phyloP scores from a whole-genome alignment of 306 rosid genomes.

The Coriaria nepalensis region DNA sequence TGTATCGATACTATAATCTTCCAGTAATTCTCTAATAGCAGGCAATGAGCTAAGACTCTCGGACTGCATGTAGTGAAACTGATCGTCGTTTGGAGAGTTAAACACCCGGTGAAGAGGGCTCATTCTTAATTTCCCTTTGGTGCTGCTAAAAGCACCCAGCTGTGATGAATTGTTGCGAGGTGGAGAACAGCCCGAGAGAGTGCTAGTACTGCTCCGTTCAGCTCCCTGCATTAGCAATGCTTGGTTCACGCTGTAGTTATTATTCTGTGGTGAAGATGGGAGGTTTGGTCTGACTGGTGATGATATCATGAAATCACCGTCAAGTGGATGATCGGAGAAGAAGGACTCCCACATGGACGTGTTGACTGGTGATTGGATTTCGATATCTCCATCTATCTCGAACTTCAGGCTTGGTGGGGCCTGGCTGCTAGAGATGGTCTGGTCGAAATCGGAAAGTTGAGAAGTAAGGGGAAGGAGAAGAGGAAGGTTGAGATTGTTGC shows the following conservation, averaged over 20 bases:
- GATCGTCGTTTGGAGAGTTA: slow-evolving; percentile 53
- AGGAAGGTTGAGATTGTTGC: slow-evolving; percentile 14
- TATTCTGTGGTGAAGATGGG: slow-evolving; percentile 35
- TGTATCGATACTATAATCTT: slow-evolving; percentile 38
- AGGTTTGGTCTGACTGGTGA: slow-evolving; percentile 54
- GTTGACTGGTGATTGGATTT: slow-evolving; percentile 61
- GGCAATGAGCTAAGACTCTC: slow-evolving; percentile 38
- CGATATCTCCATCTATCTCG: slow-evolving; percentile 57
- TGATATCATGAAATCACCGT: slow-evolving; percentile 69
- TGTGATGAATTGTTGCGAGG: slow-evolving; percentile 38
- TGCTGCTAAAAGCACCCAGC: slow-evolving; percentile 42
- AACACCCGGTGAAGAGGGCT: slow-evolving; percentile 79
- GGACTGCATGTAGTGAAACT: slow-evolving; percentile 33
- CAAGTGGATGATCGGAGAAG: slow-evolving; percentile 53
- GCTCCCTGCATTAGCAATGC: slow-evolving; percentile 37
- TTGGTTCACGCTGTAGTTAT: slow-evolving; percentile 38
- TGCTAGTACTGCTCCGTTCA: no score
- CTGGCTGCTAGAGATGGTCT: slow-evolving; percentile 15
- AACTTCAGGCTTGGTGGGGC: slow-evolving; percentile 60
- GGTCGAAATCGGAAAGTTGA: slow-evolving; percentile 18
- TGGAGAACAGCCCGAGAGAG: slow-evolving; percentile 48
- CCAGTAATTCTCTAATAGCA: slow-evolving; percentile 58
- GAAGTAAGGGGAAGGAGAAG: slow-evolving; percentile 11
- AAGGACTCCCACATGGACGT: slow-evolving; percentile 71
- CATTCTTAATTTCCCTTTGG: slow-evolving; percentile 65